A percentile compares a stretch with the other conserved stretches of the same genome.
Evolutionary conservation across 306 rosid species (phyloP).

Genomic region (Malus orientalis): DNA sequence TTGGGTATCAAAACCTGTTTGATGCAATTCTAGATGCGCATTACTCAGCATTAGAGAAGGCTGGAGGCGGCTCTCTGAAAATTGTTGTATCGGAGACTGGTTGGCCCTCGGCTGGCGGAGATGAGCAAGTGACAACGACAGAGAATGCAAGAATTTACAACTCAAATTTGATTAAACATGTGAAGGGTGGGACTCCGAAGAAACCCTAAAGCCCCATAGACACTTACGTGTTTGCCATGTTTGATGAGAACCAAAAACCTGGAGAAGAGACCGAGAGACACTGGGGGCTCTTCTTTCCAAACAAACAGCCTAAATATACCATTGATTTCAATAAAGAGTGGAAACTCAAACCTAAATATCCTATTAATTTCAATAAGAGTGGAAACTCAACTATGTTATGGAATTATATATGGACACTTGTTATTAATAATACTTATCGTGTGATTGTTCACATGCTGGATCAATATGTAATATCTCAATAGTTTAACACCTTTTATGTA

Average conservation of each 20-base stretch:
- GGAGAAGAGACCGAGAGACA: constrained; percentile 7
- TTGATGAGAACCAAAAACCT: constrained; percentile 28
- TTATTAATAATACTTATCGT: too few species aligned
- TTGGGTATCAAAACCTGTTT: constrained; percentile 32
- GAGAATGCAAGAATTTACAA: constrained; percentile 40
- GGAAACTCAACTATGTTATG: too few species aligned
- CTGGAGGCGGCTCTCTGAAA: constrained; percentile 22
- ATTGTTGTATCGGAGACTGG: constrained; percentile 45
- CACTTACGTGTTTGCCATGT: constrained; percentile 37
- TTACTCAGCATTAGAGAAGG: constrained; percentile 36
- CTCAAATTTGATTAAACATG: constrained; percentile 16
- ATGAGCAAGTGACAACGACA: constrained; percentile 10
- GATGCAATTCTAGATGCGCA: constrained; percentile 32
- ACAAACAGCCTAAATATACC: constrained; percentile 25
- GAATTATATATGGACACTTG: too few species aligned
- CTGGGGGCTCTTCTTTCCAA: constrained; percentile 31
- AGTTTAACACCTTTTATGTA: too few species aligned
- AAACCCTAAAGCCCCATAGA: constrained; percentile 22
- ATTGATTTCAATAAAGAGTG: constrained; percentile 18
- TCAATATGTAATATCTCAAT: too few species aligned
- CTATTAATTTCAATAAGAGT: too few species aligned
- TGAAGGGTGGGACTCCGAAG: constrained; percentile 37
- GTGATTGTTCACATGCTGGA: too few species aligned
- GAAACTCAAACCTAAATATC: background rate
- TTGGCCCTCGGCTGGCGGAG: constrained; percentile 47